Percentiles rank a stretch among this genome's conserved stretches.
These are phyloP conservation scores for Kwoniella newhampshirensis DNA, from an alignment of 768 basidiomycete genomes.

Conservation along the genomic window DNA sequence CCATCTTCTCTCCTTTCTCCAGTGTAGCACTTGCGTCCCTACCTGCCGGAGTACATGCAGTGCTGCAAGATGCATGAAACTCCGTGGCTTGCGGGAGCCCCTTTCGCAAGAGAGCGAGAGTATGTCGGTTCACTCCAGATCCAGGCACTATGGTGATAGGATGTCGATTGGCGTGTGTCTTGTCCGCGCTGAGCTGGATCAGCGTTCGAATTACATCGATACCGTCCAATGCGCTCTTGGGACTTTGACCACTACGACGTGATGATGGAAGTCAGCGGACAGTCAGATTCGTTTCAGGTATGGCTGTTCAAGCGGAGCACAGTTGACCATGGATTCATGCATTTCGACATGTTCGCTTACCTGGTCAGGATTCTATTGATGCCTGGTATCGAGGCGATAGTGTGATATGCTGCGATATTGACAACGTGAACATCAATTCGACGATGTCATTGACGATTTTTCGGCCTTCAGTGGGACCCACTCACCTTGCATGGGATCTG, in stretches of 20 bases:
- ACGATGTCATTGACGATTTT: no score
- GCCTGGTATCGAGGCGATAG: conserved; percentile 7
- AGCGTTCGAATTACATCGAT: not conserved
- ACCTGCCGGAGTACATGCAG: not conserved
- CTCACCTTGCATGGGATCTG: conserved; percentile 15
- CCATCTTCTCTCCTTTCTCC: conserved; percentile 6
- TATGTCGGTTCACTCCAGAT: conserved; percentile 20
- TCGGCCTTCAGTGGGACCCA: not conserved
- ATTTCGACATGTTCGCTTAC: not conserved
- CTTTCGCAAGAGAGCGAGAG: not conserved
- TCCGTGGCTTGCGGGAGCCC: conserved; percentile 1
- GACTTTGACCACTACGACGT: conserved; percentile 15
- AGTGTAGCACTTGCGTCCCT: not conserved
- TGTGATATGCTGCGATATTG: conserved; percentile 1
- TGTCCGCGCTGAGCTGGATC: not conserved
- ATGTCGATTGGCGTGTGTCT: not conserved
- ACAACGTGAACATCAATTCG: no score
- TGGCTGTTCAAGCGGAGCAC: no score
- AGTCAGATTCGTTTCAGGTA: no score
- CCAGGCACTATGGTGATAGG: conserved; percentile 14
- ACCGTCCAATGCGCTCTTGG: conserved; percentile 12
- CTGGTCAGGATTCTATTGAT: conserved; percentile 28
- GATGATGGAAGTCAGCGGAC: no score
- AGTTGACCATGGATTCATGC: no score
- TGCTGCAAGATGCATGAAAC: conserved; percentile 22